Conservation (phyloP, 164 flowering plant genomes). For the Vitis amurensis region DNA sequence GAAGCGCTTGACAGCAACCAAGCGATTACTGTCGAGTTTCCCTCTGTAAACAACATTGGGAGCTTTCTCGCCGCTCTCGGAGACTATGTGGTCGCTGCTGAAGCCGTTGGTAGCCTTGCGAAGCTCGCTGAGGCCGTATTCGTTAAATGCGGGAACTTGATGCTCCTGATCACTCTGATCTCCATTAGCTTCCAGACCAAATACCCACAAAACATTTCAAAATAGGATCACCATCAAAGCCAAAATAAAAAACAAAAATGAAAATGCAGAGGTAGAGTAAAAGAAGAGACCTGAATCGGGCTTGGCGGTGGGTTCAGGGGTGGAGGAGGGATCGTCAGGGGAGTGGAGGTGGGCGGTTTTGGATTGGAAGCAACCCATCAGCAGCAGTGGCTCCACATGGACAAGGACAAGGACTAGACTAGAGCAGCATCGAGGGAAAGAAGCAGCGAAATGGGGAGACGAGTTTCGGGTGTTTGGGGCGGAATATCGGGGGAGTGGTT, state of each 20-base stretch:
- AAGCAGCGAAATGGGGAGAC: neutral
- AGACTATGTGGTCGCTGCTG: constrained; percentile 56
- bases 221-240: neutral
- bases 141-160: constrained; percentile 57
- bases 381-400: neutral
- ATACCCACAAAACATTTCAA: constrained; percentile 5
- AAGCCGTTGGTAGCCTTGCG: constrained; percentile 71
- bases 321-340: constrained; percentile 51
- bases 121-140: constrained; percentile 53
- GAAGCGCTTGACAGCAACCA: constrained; percentile 74
- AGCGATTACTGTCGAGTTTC: constrained; percentile 44
- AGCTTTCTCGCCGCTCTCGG: constrained; percentile 88
- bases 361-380: constrained; percentile 84
- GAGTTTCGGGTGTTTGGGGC: neutral
- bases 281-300: constrained; percentile 44
- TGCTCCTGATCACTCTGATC: constrained; percentile 41
- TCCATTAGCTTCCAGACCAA: constrained; percentile 28
- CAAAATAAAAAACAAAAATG: neutral
- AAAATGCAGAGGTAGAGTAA: constrained; percentile 1
- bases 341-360: constrained; percentile 66
- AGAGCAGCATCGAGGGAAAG: too few species aligned
- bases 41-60: constrained; percentile 81
- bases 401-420: neutral
- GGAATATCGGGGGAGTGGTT: neutral
- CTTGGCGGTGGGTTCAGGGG: constrained; percentile 31